Percentiles rank a stretch among this genome's conserved stretches.
phyloP scores from a whole-genome alignment of 495 filamentous ascomycete species.

The Neurospora sp. region DNA sequence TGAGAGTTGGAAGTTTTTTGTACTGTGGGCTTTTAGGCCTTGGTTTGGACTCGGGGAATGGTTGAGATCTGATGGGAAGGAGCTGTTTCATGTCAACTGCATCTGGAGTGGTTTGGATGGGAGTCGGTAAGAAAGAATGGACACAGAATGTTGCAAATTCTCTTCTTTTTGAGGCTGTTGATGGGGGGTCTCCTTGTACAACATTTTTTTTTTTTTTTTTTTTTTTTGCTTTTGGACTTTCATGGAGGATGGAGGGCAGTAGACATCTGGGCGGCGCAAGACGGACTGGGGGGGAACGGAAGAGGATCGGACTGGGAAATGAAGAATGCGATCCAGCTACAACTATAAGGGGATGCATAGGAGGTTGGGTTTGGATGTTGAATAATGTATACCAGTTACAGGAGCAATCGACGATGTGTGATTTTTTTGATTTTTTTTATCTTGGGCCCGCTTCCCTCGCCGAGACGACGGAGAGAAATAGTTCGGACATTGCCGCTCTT shows the following conservation, averaged over 20 bases:
- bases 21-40: not conserved
- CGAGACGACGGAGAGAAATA: not conserved
- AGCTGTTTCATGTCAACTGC: not conserved
- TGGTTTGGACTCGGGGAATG: not conserved
- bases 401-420: not conserved
- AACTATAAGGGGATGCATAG: not conserved
- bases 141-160: not conserved
- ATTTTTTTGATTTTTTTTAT: not conserved
- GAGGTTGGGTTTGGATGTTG: not conserved
- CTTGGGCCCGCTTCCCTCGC: not conserved
- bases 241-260: not conserved
- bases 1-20: not conserved
- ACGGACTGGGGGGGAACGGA: not conserved
- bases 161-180: not conserved
- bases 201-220: not conserved
- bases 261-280: not conserved
- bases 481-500: not conserved
- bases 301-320: not conserved
- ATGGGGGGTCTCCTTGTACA: not conserved
- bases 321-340: not conserved
- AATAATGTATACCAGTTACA: not conserved
- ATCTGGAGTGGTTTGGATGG: not conserved
- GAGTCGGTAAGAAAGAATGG: not conserved
- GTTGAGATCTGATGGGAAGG: not conserved
- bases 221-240: not conserved